These are phyloP conservation scores for Lentinula lateritia DNA, from an alignment of 768 basidiomycete genomes.

Conservation along the genomic window DNA sequence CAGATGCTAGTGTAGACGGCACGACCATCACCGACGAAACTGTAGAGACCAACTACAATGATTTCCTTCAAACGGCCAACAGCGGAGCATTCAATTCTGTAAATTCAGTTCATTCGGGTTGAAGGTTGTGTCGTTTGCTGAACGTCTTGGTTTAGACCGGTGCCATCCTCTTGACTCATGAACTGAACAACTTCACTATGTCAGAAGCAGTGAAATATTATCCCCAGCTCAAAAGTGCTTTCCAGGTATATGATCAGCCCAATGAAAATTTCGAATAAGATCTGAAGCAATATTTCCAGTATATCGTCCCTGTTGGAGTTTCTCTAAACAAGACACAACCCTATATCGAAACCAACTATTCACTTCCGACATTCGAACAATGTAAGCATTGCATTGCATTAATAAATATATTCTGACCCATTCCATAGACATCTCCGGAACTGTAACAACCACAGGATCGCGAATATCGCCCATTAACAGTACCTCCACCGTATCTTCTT, in stretches of 20 bases:
- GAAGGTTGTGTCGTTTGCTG: not conserved
- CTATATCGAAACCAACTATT: conserved; percentile 42
- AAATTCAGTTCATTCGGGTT: conserved; percentile 12
- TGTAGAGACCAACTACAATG: conserved; percentile 50
- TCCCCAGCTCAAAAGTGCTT: conserved; percentile 34
- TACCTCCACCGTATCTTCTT: not conserved
- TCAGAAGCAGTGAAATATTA: conserved; percentile 49
- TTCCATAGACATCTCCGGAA: not conserved
- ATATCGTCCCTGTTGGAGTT: conserved; percentile 50
- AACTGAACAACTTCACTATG: conserved; percentile 60
- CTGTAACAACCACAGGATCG: not conserved
- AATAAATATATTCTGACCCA: not conserved
- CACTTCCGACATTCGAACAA: conserved; percentile 38
- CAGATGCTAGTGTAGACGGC: conserved; percentile 40
- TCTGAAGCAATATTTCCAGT: conserved; percentile 17
- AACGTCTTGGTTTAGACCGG: conserved; percentile 37
- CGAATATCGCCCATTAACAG: not conserved
- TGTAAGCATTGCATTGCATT: conserved; percentile 26
- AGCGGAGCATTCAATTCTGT: conserved; percentile 38
- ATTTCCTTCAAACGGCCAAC: conserved; percentile 41
- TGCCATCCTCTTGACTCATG: conserved; percentile 52
- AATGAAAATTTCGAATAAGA: not conserved
- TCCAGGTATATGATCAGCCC: conserved; percentile 21
- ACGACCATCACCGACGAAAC: conserved; percentile 29
- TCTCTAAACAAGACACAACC: conserved; percentile 46